A percentile compares a stretch with the other conserved stretches of the same genome.
Conservation (phyloP, 208 protist genomes). For the Acanthamoeba lenticulata region DNA sequence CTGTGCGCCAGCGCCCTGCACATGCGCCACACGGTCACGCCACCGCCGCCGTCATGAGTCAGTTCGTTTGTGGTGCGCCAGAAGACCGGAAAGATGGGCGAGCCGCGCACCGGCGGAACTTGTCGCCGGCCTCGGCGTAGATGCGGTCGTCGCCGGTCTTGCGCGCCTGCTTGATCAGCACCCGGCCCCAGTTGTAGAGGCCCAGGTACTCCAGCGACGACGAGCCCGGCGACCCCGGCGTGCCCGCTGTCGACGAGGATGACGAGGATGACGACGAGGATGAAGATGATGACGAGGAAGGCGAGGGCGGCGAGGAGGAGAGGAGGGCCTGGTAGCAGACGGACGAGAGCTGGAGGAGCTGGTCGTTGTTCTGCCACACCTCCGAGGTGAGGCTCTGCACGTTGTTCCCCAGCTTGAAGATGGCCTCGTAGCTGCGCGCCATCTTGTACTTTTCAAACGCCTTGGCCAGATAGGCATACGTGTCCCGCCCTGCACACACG, state of each 20-base stretch:
- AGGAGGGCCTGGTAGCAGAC: background rate
- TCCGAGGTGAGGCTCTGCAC: background rate
- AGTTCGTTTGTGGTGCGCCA: too few relatives aligned
- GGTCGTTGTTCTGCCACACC: conserved; percentile 10
- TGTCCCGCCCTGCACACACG: background rate
- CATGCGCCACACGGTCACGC: too few relatives aligned
- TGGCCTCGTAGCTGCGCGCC: background rate
- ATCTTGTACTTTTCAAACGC: conserved; percentile 17
- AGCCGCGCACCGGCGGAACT: background rate
- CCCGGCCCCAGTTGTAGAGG: background rate
- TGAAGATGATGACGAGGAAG: background rate
- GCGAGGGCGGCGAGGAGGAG: background rate
- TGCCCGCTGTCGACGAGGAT: background rate
- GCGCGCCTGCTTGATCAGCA: background rate
- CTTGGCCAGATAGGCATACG: background rate
- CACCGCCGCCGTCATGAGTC: too few relatives aligned
- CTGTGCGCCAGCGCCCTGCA: background rate
- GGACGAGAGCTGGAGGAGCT: background rate
- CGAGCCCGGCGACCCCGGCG: background rate
- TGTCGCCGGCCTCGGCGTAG: background rate
- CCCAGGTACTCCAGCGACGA: background rate
- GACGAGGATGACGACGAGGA: background rate
- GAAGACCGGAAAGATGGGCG: too few relatives aligned
- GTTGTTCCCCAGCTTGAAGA: background rate
- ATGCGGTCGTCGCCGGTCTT: background rate